Percentiles rank a stretch among this genome's conserved stretches.
These are phyloP conservation scores for Fusarium sp. DNA, from an alignment of 2,329 filamentous ascomycete genomes.

Conservation along the genomic window DNA sequence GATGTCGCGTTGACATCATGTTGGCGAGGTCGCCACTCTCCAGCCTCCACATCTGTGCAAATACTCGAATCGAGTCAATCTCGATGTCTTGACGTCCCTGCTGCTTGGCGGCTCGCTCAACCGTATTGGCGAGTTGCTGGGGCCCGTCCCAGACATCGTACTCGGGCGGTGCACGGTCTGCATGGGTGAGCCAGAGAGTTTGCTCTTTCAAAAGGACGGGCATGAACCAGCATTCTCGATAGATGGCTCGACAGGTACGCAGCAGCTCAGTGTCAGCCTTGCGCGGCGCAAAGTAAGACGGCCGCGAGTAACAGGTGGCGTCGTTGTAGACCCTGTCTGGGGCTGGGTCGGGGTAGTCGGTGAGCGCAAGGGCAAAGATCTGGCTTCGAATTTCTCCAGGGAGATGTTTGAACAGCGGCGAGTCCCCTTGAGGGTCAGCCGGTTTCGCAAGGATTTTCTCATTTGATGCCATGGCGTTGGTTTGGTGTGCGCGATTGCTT, in stretches of 20 bases:
- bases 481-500: too few species aligned
- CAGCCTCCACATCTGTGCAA: conserved; percentile 60
- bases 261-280: conserved; percentile 57
- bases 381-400: conserved; percentile 65
- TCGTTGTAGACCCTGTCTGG: conserved; percentile 45
- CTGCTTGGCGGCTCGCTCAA: conserved; percentile 39
- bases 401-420: conserved; percentile 55
- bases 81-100: conserved; percentile 44
- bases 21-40: conserved; percentile 49
- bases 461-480: neutral
- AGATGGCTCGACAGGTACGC: conserved; percentile 60
- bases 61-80: conserved; percentile 55
- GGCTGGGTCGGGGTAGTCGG: conserved; percentile 55
- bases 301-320: conserved; percentile 58
- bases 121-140: conserved; percentile 4
- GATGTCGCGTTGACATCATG: conserved; percentile 47
- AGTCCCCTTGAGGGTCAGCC: conserved; percentile 26
- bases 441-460: conserved; percentile 8
- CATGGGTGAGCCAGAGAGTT: conserved; percentile 55
- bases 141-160: conserved; percentile 8
- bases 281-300: conserved; percentile 57
- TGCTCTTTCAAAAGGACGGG: conserved; percentile 59
- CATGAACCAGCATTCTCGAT: conserved; percentile 60
- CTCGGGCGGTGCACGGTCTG: conserved; percentile 51
- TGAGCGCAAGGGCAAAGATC: conserved; percentile 62